phyloP scores from a whole-genome alignment of 305 asterid genomes.

The Solanum hybrid region DNA sequence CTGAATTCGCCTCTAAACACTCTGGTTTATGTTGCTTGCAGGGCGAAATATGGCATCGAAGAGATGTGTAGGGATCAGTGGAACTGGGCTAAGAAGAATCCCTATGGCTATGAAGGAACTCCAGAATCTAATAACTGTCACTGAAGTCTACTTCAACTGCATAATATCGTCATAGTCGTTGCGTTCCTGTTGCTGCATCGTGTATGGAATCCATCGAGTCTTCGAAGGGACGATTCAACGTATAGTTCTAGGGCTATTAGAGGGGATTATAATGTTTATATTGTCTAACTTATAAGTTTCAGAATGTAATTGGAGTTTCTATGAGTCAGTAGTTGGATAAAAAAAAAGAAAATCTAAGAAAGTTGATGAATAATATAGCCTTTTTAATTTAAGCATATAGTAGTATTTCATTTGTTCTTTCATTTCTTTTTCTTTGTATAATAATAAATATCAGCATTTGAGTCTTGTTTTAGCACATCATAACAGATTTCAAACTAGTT shows the following conservation, averaged over 20 bases:
- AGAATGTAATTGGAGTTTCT: background rate
- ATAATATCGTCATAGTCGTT: background rate
- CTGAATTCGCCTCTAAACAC: background rate
- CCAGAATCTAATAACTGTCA: background rate
- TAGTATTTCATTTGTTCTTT: background rate
- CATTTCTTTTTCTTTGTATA: background rate
- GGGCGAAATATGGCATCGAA: slow-evolving; percentile 59
- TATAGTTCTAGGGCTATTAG: background rate
- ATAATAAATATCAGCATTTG: background rate
- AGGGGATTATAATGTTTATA: background rate
- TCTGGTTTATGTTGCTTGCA: slow-evolving; percentile 4
- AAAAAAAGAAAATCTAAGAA: background rate
- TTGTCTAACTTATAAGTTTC: background rate
- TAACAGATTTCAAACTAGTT: fast-evolving
- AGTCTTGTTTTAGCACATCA: background rate
- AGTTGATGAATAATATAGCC: background rate
- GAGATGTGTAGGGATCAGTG: slow-evolving; percentile 83
- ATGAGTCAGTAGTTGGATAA: background rate
- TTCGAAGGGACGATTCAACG: background rate
- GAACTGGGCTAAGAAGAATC: slow-evolving; percentile 89
- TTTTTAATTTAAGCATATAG: background rate
- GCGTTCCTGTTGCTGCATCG: background rate
- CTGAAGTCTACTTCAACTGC: background rate
- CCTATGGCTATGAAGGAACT: slow-evolving; percentile 48
- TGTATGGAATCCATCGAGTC: background rate